A percentile compares a stretch with the other conserved stretches of the same genome.
Evolutionary conservation across 305 asterid genomes (phyloP).

Genomic region (Lippia alba): DNA sequence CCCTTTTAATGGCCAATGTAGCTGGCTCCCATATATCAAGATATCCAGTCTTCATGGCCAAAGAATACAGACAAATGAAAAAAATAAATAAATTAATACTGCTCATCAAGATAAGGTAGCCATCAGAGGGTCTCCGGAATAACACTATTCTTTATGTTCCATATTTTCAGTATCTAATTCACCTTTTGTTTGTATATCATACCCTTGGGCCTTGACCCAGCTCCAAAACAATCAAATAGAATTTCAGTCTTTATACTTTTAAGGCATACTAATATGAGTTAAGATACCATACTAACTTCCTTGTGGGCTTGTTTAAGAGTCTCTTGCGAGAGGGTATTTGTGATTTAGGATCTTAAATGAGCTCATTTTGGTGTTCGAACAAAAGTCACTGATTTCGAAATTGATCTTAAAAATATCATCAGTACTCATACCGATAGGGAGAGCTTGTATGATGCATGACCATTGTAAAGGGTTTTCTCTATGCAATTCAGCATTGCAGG

Average conservation of each 20-base stretch:
- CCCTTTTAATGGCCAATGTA: slow-evolving; percentile 78
- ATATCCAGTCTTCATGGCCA: slow-evolving; percentile 63
- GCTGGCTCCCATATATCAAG: slow-evolving; percentile 94
- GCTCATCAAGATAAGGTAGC: slow-evolving; percentile 20
- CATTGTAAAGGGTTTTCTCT: slow-evolving; percentile 67
- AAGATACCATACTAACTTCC: too few relatives aligned
- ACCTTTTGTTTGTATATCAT: too few relatives aligned
- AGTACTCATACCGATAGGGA: slow-evolving; percentile 72
- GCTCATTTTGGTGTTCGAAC: background rate
- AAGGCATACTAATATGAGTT: background rate
- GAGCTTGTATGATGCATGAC: slow-evolving; percentile 82
- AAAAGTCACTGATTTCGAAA: background rate
- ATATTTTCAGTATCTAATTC: too few relatives aligned
- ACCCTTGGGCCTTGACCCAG: too few relatives aligned
- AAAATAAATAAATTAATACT: slow-evolving; percentile 24
- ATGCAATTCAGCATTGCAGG: slow-evolving; percentile 78
- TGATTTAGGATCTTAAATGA: background rate
- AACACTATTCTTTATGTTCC: too few relatives aligned
- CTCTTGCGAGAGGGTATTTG: background rate
- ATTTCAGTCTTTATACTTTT: too few relatives aligned
- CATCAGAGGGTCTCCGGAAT: too few relatives aligned
- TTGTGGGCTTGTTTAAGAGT: background rate
- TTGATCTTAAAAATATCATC: slow-evolving; percentile 3
- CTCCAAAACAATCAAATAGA: too few relatives aligned
- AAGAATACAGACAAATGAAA: slow-evolving; percentile 29